These are phyloP conservation scores for Tuber magnatum DNA, from an alignment of 495 filamentous ascomycete species.

Conservation along the genomic window DNA sequence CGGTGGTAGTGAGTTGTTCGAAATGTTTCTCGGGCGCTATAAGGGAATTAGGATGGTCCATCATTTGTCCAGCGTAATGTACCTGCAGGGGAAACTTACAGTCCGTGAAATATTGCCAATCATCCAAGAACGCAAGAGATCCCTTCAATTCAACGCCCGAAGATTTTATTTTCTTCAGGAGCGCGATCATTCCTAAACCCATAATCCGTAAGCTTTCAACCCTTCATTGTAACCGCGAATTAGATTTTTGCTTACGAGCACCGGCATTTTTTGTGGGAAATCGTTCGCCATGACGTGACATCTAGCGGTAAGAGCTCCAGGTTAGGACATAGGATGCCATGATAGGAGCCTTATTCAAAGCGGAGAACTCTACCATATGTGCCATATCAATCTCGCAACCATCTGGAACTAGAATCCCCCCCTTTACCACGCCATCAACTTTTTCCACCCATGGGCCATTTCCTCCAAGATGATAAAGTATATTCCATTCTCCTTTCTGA, in stretches of 20 bases:
- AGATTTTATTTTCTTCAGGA: slow-evolving; percentile 47
- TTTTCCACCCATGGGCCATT: slow-evolving; percentile 57
- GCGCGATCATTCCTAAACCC: slow-evolving; percentile 47
- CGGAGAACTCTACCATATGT: slow-evolving; percentile 49
- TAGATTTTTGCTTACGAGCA: slow-evolving; percentile 44
- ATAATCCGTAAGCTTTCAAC: slow-evolving; percentile 7
- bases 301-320: slow-evolving; percentile 41
- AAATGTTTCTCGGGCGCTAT: slow-evolving; percentile 42
- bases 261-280: slow-evolving; percentile 53
- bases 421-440: slow-evolving; percentile 43
- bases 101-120: slow-evolving; percentile 53
- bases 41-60: slow-evolving; percentile 22
- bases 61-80: not conserved
- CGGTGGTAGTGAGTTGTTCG: slow-evolving; percentile 54
- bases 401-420: slow-evolving; percentile 46
- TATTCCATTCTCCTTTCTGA: slow-evolving; percentile 46
- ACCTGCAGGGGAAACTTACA: slow-evolving; percentile 23
- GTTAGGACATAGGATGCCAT: not conserved
- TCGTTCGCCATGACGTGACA: slow-evolving; percentile 55
- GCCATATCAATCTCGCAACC: slow-evolving; percentile 52
- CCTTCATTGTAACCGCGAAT: not conserved
- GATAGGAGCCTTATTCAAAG: not conserved
- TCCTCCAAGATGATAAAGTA: slow-evolving; percentile 54
- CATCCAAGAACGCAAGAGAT: slow-evolving; percentile 50
- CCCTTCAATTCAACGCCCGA: slow-evolving; percentile 46